Evolutionary conservation across 768 basidiomycete species (phyloP), one percentile per base, ranked within the genome.

Genomic region (Saitozyma sp.): DNA sequence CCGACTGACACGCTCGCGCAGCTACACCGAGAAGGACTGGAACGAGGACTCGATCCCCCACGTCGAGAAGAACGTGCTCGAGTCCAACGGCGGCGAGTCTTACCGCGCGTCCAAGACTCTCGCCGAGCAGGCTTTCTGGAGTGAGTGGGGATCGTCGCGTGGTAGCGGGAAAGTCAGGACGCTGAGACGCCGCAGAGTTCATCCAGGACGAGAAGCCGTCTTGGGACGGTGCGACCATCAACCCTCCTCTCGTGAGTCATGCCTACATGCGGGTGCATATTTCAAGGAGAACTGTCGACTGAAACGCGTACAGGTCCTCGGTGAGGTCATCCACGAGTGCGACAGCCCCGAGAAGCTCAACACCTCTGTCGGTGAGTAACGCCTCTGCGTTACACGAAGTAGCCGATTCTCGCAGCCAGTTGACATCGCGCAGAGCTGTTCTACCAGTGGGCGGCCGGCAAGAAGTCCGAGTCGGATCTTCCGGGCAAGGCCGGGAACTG

Each of bases 281-380:
- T 2, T 29, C 29, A 2, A 29, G 29, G 29, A 29, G 29, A 29
- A 29, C 2, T 29, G 29, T 29, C 29, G 29, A 29, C 29, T 29
- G 5, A 29, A 29, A 2, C 29, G 29, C 29, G 29, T 2, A 29
- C 85, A 29, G 63, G 72, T 80, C 40, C 73, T 77, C 37, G 81
- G 80, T 14, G 80, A 79, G 3, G 70, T 81, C 56, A 74, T 82
- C 40, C 82, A 84, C 65, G 78, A 82, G 52, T 77, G 80, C 51
- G 70, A 73, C 29, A 66, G 59, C 16, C 74, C 78, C 42, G 80
- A 80, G 39, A 56, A 69, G 49, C 70, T 84, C 59, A 83, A 83
- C 79, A 78, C 79, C 39, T 78, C 77, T 8, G 77, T 78, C 48
- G 71, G 71, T 73, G 37, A 63, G 73, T 73, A n/a, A 8, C 7